These are phyloP conservation scores for Pseudogymnoascus sp. DNA, from an alignment of 2,329 filamentous ascomycete genomes.

Conservation along the genomic window DNA sequence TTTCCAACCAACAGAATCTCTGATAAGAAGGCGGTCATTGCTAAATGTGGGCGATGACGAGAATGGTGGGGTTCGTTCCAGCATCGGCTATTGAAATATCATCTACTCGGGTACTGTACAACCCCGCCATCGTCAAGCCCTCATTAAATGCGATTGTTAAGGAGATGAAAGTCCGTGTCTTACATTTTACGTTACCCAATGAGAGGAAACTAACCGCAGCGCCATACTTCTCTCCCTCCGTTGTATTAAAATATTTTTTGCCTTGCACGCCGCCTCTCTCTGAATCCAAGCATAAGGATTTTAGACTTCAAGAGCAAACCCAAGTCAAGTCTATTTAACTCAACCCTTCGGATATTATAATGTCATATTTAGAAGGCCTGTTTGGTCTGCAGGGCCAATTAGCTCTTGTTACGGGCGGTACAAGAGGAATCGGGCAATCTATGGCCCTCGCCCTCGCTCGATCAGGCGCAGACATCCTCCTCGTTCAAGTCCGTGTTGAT, in stretches of 20 bases:
- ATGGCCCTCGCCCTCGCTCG: conserved; percentile 32
- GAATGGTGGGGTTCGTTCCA: not conserved
- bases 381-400: conserved; percentile 33
- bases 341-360: not conserved
- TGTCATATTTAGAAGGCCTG: conserved; percentile 14
- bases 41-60: not conserved
- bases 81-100: not conserved
- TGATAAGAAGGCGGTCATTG: not conserved
- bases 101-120: not conserved
- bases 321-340: not conserved
- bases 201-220: not conserved
- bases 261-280: not conserved
- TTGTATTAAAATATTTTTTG: not conserved
- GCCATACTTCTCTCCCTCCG: not conserved
- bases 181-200: not conserved
- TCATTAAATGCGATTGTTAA: not conserved
- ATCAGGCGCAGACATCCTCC: conserved; percentile 33
- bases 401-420: conserved; percentile 32
- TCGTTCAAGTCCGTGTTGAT: conserved; percentile 30
- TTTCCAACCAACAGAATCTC: not conserved
- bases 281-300: not conserved
- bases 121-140: not conserved
- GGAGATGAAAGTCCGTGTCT: not conserved
- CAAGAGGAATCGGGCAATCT: conserved; percentile 33
- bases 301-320: not conserved